Conservation (phyloP, 2,329 filamentous ascomycete genomes). For the Hypoxylon sp. region DNA sequence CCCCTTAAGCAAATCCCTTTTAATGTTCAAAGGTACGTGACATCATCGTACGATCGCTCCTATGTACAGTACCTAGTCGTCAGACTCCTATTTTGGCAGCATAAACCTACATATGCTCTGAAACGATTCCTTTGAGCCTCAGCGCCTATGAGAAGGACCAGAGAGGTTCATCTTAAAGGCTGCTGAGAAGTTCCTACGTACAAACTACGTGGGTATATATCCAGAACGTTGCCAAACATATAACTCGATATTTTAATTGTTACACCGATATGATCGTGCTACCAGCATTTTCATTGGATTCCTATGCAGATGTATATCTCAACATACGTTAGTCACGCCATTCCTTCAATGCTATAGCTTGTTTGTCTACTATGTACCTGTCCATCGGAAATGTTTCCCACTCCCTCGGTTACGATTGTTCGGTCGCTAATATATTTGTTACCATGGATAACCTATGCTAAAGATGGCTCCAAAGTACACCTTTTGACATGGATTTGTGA, state of each 20-base stretch:
- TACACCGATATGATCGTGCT: slow-evolving; percentile 19
- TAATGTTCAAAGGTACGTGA: slow-evolving; percentile 2
- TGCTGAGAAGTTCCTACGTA: background rate
- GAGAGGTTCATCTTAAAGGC: background rate
- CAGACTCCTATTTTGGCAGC: background rate
- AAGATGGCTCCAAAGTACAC: background rate
- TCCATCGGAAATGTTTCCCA: slow-evolving; percentile 1
- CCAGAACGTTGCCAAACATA: background rate
- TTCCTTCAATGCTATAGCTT: background rate
- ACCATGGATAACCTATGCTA: background rate
- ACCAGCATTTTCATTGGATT: slow-evolving; percentile 18
- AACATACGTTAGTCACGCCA: slow-evolving; percentile 21
- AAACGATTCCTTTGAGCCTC: slow-evolving; percentile 11
- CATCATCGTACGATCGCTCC: slow-evolving; percentile 15
- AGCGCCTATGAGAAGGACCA: background rate
- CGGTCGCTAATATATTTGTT: background rate
- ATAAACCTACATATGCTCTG: slow-evolving; percentile 13
- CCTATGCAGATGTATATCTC: slow-evolving; percentile 13
- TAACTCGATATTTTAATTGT: slow-evolving; percentile 16
- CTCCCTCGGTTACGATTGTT: background rate
- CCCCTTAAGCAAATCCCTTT: background rate
- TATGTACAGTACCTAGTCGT: slow-evolving; percentile 4
- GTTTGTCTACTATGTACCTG: slow-evolving; percentile 4
- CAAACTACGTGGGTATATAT: background rate
- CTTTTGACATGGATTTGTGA: background rate